These are phyloP conservation scores for Trichopus zeylanicus DNA, from an alignment of 116 monocot species.

Conservation along the genomic window DNA sequence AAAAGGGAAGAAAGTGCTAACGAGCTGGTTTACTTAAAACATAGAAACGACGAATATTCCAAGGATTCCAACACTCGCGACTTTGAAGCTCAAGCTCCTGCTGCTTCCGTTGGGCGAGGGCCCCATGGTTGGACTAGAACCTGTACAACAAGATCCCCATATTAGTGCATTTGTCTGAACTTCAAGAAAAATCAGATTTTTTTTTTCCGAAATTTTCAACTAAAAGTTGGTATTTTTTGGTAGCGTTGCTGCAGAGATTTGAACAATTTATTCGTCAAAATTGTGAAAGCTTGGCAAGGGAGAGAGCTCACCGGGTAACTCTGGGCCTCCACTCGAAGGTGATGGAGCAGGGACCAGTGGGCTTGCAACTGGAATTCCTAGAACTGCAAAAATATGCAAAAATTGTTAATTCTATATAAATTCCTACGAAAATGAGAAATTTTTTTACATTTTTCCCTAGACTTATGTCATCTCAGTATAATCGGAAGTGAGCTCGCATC, in stretches of 20 bases:
- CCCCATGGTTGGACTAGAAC: neutral
- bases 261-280: neutral
- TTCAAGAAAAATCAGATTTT: neutral
- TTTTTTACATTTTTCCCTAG: no score
- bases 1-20: no score
- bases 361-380: conserved; percentile 30
- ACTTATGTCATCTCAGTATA: neutral
- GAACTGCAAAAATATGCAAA: conserved; percentile 6
- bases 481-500: neutral
- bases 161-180: neutral
- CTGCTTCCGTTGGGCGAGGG: neutral
- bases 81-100: neutral
- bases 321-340: conserved; percentile 6
- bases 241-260: no score
- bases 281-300: neutral
- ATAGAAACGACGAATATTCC: no score
- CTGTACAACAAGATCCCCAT: neutral
- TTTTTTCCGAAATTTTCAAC: neutral
- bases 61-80: neutral
- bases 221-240: neutral
- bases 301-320: neutral
- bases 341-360: neutral
- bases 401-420: neutral
- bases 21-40: no score
- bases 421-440: neutral